Percentiles rank a stretch among this genome's conserved stretches.
Conservation (phyloP, 148 eudicot species). For the Rhododendron molle region DNA sequence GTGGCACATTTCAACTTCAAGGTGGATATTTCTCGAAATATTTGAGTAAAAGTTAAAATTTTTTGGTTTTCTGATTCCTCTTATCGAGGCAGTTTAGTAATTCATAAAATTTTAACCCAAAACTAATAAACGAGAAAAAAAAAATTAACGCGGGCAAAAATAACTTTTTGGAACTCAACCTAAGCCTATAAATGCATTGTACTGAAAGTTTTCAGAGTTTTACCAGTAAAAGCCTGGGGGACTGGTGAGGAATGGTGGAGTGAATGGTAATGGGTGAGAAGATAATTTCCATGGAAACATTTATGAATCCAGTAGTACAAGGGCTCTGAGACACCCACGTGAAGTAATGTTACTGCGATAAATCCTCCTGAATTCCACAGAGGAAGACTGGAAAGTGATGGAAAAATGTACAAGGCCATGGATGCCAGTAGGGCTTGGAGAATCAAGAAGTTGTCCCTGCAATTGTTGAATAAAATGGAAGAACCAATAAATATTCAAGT, state of each 20-base stretch:
- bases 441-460: constrained; percentile 79
- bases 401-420: constrained; percentile 39
- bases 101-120: too few species aligned
- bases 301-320: constrained; percentile 64
- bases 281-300: constrained; percentile 40
- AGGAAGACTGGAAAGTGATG: constrained; percentile 26
- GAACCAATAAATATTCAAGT: background rate
- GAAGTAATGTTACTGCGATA: constrained; percentile 40
- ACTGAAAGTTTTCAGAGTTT: background rate
- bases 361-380: constrained; percentile 54
- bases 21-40: too few species aligned
- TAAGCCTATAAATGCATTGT: background rate
- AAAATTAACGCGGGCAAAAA: too few species aligned
- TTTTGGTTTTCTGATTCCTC: too few species aligned
- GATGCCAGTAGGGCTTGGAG: constrained; percentile 55
- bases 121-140: too few species aligned
- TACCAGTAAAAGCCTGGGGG: constrained; percentile 70
- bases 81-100: too few species aligned
- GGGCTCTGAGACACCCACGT: constrained; percentile 72
- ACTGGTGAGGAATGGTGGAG: constrained; percentile 70
- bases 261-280: constrained; percentile 55
- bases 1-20: too few species aligned
- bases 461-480: background rate
- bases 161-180: too few species aligned
- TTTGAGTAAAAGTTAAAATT: too few species aligned